Base-by-base conservation (phyloP, 495 filamentous ascomycete species). In the Talaromyces liani region DNA sequence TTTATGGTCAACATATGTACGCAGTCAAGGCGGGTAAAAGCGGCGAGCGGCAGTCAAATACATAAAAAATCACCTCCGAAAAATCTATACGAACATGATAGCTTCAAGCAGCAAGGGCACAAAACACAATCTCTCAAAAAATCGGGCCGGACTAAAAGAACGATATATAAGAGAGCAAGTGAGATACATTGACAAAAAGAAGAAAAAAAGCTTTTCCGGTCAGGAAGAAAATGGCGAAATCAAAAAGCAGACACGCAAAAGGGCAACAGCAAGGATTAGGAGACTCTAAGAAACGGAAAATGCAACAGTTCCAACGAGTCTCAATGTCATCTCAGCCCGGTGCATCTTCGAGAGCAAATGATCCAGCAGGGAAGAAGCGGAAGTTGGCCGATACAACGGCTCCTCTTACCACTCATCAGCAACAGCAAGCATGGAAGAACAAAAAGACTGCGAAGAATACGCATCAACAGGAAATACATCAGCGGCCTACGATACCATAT, bases 401-500 rank as follows among this genome's bases (percentile, higher is more conserved):
- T 12, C 6, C 16, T 18, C 10, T 2, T 24, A 36, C 16, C 14
- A 33, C 6, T 16, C 45, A 62, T 0, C 9, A 51, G 41, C 51
- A 49, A 6, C 45, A 63, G 10, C 51, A 33, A 29, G 29, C 25
- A 6, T 55, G 31, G 31, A 34, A 51, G 27, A 20, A 58, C 16
- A 63, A 63, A 10, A 49, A 58, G 16, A n/a, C 20, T 1, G n/a
- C 14, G 5, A 53, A 47, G 24, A 54, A 22, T 34, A 53, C 24
- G 10, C 53, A 57, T 58, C 62, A 63, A 29, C 60, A 62, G 29
- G 60, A 62, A 62, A 25, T 62, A 2, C 73, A 84, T 67, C 70
- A 71, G 61, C 71, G 79, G 41, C 84, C 88, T 8, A 84, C 80
- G 45, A 85, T 95, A 64, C 93, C 92, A n/a, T 96, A 95, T 76